phyloP scores from a whole-genome alignment of 2,329 filamentous ascomycete genomes.

The Zelopaecilomyces penicillatus region DNA sequence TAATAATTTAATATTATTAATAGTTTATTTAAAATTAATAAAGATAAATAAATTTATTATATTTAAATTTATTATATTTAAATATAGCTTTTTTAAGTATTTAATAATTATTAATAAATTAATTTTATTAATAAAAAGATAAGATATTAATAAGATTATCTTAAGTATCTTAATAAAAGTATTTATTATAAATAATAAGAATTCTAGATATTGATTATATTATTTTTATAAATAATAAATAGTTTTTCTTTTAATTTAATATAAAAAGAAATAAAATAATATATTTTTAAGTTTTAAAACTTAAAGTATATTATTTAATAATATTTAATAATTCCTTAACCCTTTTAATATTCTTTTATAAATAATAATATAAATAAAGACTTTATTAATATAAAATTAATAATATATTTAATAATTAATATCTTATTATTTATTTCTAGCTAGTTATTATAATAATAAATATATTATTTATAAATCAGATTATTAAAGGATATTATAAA shows the following conservation, averaged over 20 bases:
- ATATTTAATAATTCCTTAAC: not conserved
- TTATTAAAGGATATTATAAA: too few relatives aligned
- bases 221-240: not conserved
- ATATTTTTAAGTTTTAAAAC: not conserved
- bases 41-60: too few relatives aligned
- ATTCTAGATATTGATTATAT: too few relatives aligned
- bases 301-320: not conserved
- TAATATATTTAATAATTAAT: not conserved
- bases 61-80: too few relatives aligned
- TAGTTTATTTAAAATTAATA: not conserved
- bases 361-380: not conserved
- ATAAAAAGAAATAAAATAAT: not conserved
- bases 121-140: not conserved
- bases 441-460: not conserved
- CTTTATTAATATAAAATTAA: not conserved
- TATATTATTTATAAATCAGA: not conserved
- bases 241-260: not conserved
- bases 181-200: too few relatives aligned
- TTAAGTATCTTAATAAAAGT: not conserved
- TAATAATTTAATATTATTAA: not conserved
- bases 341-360: conserved; percentile 1
- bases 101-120: not conserved
- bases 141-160: not conserved
- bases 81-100: too few relatives aligned
- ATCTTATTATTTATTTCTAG: not conserved